Evolutionary conservation across 169 alveolate genomes (phyloP).

Genomic region (Plasmodium coatneyi): DNA sequence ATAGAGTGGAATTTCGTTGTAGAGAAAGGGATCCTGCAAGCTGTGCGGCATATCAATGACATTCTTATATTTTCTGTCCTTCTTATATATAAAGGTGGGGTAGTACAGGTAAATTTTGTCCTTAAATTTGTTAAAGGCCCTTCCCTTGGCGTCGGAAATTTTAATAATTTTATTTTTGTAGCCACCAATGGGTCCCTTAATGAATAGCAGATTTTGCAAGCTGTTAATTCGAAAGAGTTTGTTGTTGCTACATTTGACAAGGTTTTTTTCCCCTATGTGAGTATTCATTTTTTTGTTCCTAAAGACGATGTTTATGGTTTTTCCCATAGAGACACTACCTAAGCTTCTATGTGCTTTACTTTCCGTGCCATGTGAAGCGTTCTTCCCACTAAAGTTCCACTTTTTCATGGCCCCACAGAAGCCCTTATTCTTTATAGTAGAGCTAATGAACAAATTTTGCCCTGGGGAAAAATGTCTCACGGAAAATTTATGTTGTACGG

Average conservation of each 20-base stretch:
- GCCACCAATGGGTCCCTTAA: conserved; percentile 87
- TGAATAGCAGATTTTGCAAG: conserved; percentile 85
- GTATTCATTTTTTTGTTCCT: conserved; percentile 90
- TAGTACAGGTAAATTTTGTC: conserved; percentile 80
- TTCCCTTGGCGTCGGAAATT: conserved; percentile 90
- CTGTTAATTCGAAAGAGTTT: conserved; percentile 88
- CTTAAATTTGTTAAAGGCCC: conserved; percentile 82
- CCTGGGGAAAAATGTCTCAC: conserved; percentile 91
- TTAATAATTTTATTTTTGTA: conserved; percentile 85
- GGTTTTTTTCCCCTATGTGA: conserved; percentile 89
- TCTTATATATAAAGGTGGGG: conserved; percentile 88
- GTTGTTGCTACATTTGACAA: conserved; percentile 85
- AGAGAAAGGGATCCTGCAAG: conserved; percentile 80
- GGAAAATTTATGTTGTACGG: conserved; percentile 88
- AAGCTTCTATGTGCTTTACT: conserved; percentile 89
- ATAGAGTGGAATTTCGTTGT: conserved; percentile 80
- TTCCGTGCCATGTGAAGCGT: conserved; percentile 89
- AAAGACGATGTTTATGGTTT: conserved; percentile 87
- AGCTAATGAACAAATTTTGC: conserved; percentile 89
- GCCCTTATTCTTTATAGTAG: conserved; percentile 89
- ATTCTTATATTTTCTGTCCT: conserved; percentile 72
- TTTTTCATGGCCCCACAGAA: conserved; percentile 90
- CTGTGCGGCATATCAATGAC: conserved; percentile 77
- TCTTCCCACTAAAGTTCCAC: conserved; percentile 90
- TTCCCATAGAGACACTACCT: conserved; percentile 89